Base-by-base conservation (phyloP, 257 asterid species). In the Linaria vulgaris region DNA sequence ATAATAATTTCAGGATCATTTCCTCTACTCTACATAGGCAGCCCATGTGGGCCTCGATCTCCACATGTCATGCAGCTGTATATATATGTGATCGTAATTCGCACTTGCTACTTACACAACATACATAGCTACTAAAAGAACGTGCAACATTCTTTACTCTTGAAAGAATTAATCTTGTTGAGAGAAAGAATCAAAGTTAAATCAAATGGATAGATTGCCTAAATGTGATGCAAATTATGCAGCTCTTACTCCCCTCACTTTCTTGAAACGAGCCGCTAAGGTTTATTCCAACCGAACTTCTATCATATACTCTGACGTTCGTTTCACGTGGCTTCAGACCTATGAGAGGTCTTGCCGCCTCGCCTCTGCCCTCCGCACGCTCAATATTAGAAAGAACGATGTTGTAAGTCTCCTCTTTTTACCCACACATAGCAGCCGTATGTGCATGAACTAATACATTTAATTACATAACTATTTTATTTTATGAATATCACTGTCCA, bases 311-410 rank as follows among this genome's bases (percentile, higher is more conserved):
- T 80, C 79, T 0, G 30, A 57, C 3, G 63, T 79, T 0, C 80
- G 69, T 1, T 88, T 88, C 84, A 88, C 84, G 7, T 91, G 96
- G 95, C 66, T 58, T 2, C 85, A 86, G 46, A 91, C 98, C 6
- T 77, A 86, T 31, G 49, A 80, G 21, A 72, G 96, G 47, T 90
- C 96, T 23, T 56, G 85, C 64, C 92, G 95, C 59, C 87, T 91
- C 0, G 96, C 96, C 39, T 83, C 95, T 24, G 67, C 96, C 37
- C 90, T 91, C 66, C 72, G 54, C 0, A 63, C 87, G 0, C 68
- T 84, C 47, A 85, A 82, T 56, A 38, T 90, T 7, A 74, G 51
- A 62, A 82, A 82, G 59, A 85, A 85, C 15, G 54, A 83, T 15
- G 96, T 90, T 0, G 96, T 90, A 76, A 81, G 95, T 81, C n/a